Percentiles rank a stretch among this genome's conserved stretches.
Conservation (phyloP, 352 stramenopile species). For the Elongisporangium undulatum region DNA sequence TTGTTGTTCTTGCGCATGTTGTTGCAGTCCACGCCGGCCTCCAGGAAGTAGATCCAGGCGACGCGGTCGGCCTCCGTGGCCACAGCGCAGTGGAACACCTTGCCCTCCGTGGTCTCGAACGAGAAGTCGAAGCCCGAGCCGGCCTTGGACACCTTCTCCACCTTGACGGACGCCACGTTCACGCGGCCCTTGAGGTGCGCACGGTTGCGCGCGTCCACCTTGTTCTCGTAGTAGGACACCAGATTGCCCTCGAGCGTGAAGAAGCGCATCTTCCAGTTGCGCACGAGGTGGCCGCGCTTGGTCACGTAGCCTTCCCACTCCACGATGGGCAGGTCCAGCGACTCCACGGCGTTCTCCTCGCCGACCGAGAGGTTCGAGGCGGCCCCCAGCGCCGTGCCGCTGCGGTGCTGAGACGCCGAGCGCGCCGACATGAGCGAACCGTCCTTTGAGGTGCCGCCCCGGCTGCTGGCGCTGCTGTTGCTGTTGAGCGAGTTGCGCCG, state of each 20-base stretch:
- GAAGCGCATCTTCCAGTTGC: constrained; percentile 87
- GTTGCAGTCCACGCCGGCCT: constrained; percentile 72
- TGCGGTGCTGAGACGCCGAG: not conserved
- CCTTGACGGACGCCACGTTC: constrained; percentile 67
- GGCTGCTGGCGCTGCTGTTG: constrained; percentile 1
- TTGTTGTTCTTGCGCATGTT: constrained; percentile 86
- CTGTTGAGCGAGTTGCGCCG: not conserved
- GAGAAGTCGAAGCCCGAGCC: constrained; percentile 81
- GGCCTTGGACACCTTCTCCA: constrained; percentile 76
- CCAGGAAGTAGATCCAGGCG: constrained; percentile 82
- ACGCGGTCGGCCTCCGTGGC: constrained; percentile 79
- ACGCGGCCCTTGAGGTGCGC: constrained; percentile 83
- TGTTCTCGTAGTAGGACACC: constrained; percentile 88
- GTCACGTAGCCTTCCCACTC: constrained; percentile 90
- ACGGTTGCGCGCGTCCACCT: constrained; percentile 83
- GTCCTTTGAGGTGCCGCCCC: constrained; percentile 9
- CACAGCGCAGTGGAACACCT: constrained; percentile 79
- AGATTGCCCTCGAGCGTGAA: constrained; percentile 87
- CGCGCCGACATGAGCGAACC: not conserved
- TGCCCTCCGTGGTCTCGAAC: constrained; percentile 81
- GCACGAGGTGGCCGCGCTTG: constrained; percentile 83
- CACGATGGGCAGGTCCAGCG: constrained; percentile 79
- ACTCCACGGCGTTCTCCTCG: constrained; percentile 67
- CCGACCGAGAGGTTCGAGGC: constrained; percentile 3
- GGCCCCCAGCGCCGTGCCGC: not conserved